Conservation (phyloP, 352 stramenopile genomes). For the Aphanomyces invadans region DNA sequence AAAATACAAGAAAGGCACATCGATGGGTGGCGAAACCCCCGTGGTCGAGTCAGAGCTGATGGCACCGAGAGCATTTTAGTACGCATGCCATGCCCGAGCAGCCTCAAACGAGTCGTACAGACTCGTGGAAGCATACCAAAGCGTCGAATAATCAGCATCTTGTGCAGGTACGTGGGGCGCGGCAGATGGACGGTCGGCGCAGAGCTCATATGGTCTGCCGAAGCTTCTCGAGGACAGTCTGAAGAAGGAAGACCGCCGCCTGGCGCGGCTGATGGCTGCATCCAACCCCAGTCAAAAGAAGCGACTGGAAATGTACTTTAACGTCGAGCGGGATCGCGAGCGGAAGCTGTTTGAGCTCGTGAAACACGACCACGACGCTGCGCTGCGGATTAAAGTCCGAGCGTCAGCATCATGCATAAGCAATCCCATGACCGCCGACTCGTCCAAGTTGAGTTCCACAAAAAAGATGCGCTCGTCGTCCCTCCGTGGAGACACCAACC, state of each 20-base stretch:
- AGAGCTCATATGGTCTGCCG: neutral
- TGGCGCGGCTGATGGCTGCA: neutral
- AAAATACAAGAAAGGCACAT: too few species aligned
- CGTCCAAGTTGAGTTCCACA: too few species aligned
- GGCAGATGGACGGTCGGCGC: neutral
- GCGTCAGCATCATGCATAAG: neutral
- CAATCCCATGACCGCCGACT: too few species aligned
- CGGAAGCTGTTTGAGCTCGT: neutral
- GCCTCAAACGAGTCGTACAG: neutral
- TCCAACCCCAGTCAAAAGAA: too few species aligned
- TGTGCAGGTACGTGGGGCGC: too few species aligned
- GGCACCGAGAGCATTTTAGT: too few species aligned
- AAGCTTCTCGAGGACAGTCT: neutral
- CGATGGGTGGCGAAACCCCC: too few species aligned
- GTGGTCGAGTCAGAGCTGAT: too few species aligned
- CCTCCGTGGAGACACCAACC: too few species aligned
- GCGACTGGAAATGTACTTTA: constrained; percentile 3
- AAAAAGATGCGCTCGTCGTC: neutral
- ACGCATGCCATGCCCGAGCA: too few species aligned
- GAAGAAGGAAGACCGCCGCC: neutral
- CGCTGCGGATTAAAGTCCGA: neutral
- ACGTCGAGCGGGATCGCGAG: neutral
- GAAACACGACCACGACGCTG: neutral
- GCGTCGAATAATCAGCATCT: neutral
- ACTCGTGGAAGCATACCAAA: neutral